Conservation (phyloP, 2,329 filamentous ascomycete species). For the Aspergillus ochraceoroseus region DNA sequence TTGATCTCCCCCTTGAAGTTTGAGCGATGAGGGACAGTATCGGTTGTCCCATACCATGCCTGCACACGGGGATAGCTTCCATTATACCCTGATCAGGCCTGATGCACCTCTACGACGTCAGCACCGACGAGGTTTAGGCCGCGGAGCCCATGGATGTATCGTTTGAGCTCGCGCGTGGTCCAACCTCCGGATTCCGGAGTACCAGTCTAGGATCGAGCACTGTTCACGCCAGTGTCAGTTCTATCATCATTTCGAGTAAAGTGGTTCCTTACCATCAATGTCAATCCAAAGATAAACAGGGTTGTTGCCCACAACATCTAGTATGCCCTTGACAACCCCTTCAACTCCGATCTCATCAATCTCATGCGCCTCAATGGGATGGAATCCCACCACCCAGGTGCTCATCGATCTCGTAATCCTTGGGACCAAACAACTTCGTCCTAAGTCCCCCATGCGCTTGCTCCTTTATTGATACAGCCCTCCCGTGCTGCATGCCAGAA, state of each 20-base stretch:
- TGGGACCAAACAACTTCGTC: slow-evolving; percentile 71
- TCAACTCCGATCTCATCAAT: slow-evolving; percentile 64
- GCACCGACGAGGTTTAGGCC: slow-evolving; percentile 56
- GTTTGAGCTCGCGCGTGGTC: slow-evolving; percentile 56
- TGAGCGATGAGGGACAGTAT: neutral
- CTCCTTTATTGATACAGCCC: slow-evolving; percentile 73
- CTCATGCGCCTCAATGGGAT: slow-evolving; percentile 71
- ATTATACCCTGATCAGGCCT: slow-evolving; percentile 8
- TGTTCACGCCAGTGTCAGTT: slow-evolving; percentile 21
- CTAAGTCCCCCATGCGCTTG: slow-evolving; percentile 83
- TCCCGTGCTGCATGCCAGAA: slow-evolving; percentile 79
- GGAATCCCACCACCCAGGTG: slow-evolving; percentile 80
- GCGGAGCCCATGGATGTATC: slow-evolving; percentile 55
- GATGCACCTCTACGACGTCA: slow-evolving; percentile 42
- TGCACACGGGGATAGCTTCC: slow-evolving; percentile 11
- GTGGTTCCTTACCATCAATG: slow-evolving; percentile 82
- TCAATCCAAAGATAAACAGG: slow-evolving; percentile 81
- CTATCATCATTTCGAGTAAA: neutral
- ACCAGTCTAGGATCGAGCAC: slow-evolving; percentile 50
- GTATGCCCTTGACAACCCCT: slow-evolving; percentile 74
- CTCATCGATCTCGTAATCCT: slow-evolving; percentile 79
- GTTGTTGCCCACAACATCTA: slow-evolving; percentile 67
- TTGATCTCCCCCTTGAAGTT: slow-evolving; percentile 8
- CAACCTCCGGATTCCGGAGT: slow-evolving; percentile 60
- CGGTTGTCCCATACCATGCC: slow-evolving; percentile 13